Conservation (phyloP, 345 rosid species). For the Salix dunnii region DNA sequence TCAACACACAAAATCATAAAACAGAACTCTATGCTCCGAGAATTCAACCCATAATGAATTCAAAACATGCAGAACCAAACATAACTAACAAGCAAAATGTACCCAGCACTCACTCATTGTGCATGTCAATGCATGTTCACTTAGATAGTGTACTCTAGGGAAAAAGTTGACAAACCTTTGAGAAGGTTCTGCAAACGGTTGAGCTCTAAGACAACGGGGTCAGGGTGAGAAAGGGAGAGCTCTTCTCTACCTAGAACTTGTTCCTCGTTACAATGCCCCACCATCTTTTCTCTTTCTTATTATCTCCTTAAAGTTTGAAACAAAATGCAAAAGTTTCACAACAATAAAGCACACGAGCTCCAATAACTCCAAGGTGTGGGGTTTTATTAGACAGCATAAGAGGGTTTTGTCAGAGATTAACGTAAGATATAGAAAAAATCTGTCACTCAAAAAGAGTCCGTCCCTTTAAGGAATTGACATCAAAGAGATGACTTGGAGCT, state of each 20-base stretch:
- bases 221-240: conserved; percentile 34
- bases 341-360: not conserved
- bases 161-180: conserved; percentile 39
- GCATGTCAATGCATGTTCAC: not conserved
- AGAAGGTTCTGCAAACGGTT: conserved; percentile 63
- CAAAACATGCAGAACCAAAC: not conserved
- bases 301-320: not conserved
- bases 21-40: not conserved
- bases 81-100: not conserved
- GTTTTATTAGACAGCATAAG: conserved; percentile 6
- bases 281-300: conserved; percentile 24
- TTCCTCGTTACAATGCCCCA: conserved; percentile 31
- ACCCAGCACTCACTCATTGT: not conserved
- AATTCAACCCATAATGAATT: not conserved
- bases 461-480: conserved; percentile 60
- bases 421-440: not conserved
- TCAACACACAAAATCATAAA: no score
- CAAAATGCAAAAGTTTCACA: not conserved
- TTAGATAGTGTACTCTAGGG: not conserved
- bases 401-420: not conserved
- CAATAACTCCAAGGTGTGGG: conserved; percentile 8
- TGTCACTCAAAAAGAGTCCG: conserved; percentile 31
- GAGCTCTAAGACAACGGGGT: conserved; percentile 69
- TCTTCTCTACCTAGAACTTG: conserved; percentile 22
- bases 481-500: conserved; percentile 31